A percentile compares a stretch with the other conserved stretches of the same genome.
Conservation (phyloP, 768 basidiomycete genomes). For the Neoboletus magnificus region DNA sequence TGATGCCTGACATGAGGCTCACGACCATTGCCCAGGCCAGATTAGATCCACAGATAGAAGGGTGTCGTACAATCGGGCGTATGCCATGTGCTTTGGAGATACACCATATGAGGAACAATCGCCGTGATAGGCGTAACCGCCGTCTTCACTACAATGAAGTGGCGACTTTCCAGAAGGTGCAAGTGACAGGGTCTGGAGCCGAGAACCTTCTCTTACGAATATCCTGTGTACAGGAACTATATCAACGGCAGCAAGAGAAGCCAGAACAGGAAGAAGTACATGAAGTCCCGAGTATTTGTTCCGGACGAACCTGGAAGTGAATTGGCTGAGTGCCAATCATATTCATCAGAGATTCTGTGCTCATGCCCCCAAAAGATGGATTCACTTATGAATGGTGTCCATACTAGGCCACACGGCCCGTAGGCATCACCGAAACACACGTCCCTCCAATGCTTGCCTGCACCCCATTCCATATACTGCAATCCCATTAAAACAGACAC, state of each 20-base stretch:
- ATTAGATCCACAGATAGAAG: slow-evolving; percentile 60
- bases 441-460: slow-evolving; percentile 81
- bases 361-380: background rate
- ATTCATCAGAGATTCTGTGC: slow-evolving; percentile 3
- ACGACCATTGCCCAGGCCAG: slow-evolving; percentile 75
- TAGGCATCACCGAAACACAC: slow-evolving; percentile 72
- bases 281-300: slow-evolving; percentile 69
- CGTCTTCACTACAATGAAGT: slow-evolving; percentile 78
- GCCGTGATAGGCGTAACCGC: slow-evolving; percentile 69
- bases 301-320: slow-evolving; percentile 70
- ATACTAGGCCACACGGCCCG: slow-evolving; percentile 74
- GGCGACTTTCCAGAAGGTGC: slow-evolving; percentile 44
- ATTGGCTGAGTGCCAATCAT: slow-evolving; percentile 46
- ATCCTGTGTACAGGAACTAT: slow-evolving; percentile 81
- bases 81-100: slow-evolving; percentile 75
- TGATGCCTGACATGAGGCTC: slow-evolving; percentile 73
- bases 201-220: slow-evolving; percentile 37
- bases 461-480: slow-evolving; percentile 73
- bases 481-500: slow-evolving; percentile 12
- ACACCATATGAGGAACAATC: slow-evolving; percentile 75
- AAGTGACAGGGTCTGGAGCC: background rate
- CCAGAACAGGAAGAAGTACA: slow-evolving; percentile 89
- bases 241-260: slow-evolving; percentile 73
- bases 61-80: slow-evolving; percentile 68
- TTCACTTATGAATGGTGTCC: slow-evolving; percentile 56